phyloP scores from a whole-genome alignment of 176 grass and related monocot genomes.

The Aechmea fasciata region DNA sequence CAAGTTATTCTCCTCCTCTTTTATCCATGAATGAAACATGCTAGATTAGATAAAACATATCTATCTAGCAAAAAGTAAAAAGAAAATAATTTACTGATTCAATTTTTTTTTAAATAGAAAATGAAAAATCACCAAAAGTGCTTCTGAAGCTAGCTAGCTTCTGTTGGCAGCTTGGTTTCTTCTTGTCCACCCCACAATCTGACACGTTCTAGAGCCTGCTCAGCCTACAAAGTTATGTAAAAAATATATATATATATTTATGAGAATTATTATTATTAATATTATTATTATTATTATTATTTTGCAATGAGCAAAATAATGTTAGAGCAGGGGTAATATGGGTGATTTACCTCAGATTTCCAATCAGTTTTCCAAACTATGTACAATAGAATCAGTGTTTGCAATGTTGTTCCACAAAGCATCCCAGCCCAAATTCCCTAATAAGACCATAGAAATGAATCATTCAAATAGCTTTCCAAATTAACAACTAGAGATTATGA shows the following conservation, averaged over 20 bases:
- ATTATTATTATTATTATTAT: not conserved
- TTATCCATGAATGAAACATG: too few species aligned
- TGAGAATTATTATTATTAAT: not conserved
- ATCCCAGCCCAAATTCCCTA: slow-evolving; percentile 81
- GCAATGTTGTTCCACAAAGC: slow-evolving; percentile 55
- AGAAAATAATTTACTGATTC: not conserved
- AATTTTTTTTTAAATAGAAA: not conserved
- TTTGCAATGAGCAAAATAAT: not conserved
- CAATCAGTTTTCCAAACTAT: slow-evolving; percentile 65
- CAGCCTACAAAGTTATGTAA: slow-evolving; percentile 31
- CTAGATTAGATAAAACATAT: too few species aligned
- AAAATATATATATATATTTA: not conserved
- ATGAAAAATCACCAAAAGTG: not conserved
- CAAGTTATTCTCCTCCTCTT: too few species aligned
- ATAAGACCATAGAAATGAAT: too few species aligned
- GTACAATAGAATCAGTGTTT: slow-evolving; percentile 49
- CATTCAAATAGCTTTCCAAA: too few species aligned
- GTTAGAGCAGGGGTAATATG: not conserved
- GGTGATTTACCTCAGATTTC: slow-evolving; percentile 42
- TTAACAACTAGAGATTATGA: too few species aligned
- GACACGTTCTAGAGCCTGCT: slow-evolving; percentile 43
- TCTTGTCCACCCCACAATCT: slow-evolving; percentile 62
- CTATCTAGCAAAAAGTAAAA: not conserved
- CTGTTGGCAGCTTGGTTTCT: slow-evolving; percentile 29
- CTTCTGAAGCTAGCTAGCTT: slow-evolving; percentile 1